Conservation (phyloP, 345 rosid species). For the Eucalyptus tenuipes region DNA sequence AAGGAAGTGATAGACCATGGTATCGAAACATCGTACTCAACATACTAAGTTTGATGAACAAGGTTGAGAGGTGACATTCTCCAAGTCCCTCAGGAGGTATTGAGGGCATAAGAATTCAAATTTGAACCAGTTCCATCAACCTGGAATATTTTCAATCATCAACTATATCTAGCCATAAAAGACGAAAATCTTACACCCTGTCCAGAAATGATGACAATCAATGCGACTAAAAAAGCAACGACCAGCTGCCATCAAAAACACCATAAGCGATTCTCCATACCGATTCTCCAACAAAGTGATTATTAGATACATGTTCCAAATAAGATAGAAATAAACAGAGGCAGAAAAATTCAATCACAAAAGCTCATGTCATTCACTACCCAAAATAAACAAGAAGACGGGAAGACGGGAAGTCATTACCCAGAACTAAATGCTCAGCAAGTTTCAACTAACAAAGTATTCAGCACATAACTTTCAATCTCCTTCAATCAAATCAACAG, state of each 20-base stretch:
- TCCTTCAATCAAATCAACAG: background rate
- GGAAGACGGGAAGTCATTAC: background rate
- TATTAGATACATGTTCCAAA: background rate
- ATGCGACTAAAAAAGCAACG: background rate
- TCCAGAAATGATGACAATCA: background rate
- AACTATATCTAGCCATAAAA: background rate
- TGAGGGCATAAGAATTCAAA: background rate
- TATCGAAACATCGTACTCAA: background rate
- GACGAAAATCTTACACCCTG: background rate
- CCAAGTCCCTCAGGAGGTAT: background rate
- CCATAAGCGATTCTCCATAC: background rate
- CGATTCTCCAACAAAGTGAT: background rate
- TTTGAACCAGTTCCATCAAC: background rate
- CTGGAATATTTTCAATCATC: background rate
- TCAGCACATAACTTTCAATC: background rate
- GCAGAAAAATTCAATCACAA: background rate
- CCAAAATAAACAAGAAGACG: background rate
- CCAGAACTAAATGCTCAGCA: background rate
- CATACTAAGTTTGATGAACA: background rate
- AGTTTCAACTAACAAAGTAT: background rate
- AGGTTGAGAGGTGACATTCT: background rate
- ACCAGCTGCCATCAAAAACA: background rate
- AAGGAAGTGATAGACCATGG: background rate
- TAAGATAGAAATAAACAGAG: background rate
- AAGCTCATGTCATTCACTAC: background rate